phyloP scores from a whole-genome alignment of 2,329 filamentous ascomycete species.

The Nemania bipapillata region DNA sequence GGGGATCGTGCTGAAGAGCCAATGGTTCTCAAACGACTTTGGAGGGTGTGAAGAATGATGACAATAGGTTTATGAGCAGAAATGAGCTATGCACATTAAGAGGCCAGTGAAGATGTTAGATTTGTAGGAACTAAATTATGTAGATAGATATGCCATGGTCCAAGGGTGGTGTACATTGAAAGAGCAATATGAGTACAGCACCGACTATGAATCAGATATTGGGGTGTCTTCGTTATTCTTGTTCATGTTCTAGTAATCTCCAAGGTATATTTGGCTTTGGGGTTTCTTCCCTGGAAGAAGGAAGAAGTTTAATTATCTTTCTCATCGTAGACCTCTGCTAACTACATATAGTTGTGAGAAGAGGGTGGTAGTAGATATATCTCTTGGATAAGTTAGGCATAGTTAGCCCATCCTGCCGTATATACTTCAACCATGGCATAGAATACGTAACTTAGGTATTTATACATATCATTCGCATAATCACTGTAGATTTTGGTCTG shows the following conservation, averaged over 20 bases:
- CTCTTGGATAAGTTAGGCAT: too few species aligned
- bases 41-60: background rate
- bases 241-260: background rate
- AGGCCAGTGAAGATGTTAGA: background rate
- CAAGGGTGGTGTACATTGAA: conserved; percentile 1
- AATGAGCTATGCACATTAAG: conserved; percentile 17
- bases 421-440: too few species aligned
- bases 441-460: too few species aligned
- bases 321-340: too few species aligned
- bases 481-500: too few species aligned
- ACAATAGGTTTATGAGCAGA: background rate
- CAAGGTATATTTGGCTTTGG: background rate
- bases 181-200: background rate
- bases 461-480: too few species aligned
- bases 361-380: too few species aligned
- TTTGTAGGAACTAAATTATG: background rate
- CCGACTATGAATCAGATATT: background rate
- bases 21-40: background rate
- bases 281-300: too few species aligned
- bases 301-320: too few species aligned
- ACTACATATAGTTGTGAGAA: too few species aligned
- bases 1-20: too few species aligned
- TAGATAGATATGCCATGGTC: conserved; percentile 6
- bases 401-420: too few species aligned
- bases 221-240: background rate